Evolutionary conservation across 164 flowering plant genomes (phyloP), one percentile per base, ranked within the genome.

Genomic region (Platanus orientalis): DNA sequence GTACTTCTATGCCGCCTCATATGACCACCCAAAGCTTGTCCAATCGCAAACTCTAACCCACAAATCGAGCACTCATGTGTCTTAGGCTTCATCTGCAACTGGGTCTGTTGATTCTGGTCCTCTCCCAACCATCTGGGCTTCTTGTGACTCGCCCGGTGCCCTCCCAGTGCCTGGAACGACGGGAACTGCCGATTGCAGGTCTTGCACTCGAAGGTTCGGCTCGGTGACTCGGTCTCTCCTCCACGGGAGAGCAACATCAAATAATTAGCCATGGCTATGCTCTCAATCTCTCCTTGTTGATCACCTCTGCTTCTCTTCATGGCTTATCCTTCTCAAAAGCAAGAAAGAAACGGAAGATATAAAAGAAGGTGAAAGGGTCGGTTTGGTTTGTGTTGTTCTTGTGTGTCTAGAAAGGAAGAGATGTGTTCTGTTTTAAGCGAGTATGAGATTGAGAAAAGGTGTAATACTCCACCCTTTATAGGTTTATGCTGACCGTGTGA

Each of bases 11-110:
- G 91, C 26, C 80, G 49, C 57, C 88, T 76, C 91, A 86, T 86
- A 39, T 86, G 91, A 5, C 91, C 91, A 1, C 91, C 91, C 20
- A 86, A 57, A 2, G 88, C 88, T 40, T 86, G 91, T 0, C 91
- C 91, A 6, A 61, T 63, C 6, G 69, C n/a, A 25, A 83, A 86
- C 71, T 71, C 72, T 11, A 64, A 26, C 0, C 87, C 84, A 30
- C 91, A 86, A 6, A 79, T 71, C 6, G 75, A 55, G 58, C 91
- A 86, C 63, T 70, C 78, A 30, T 86, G 88, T 32, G 55, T 53
- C 55, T 76, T 81, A 0, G 78, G 65, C 61, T 70, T 73, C 29
- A 13, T 20, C 48, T 62, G 54, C 4, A 6, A 25, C 55, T 40
- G 40, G 6, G 9, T 4, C 14, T 21, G 52, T 0, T 36, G 57